Conservation (phyloP, 768 basidiomycete genomes). For the Panellus pusillus region DNA sequence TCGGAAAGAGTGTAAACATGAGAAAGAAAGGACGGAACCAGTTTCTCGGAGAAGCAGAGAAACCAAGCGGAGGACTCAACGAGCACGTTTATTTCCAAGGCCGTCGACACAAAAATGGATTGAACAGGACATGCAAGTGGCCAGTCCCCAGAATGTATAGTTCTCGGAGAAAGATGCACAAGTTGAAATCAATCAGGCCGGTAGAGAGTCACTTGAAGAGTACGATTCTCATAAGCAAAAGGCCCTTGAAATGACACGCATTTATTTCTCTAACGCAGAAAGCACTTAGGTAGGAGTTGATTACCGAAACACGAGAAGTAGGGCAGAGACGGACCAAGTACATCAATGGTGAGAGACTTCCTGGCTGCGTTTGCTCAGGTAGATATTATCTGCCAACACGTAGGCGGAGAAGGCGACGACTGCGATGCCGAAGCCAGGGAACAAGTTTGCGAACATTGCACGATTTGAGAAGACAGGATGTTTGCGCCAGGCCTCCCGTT, state of each 20-base stretch:
- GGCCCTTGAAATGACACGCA: no score
- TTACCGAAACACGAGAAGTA: neutral
- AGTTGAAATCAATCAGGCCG: no score
- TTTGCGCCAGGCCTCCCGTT: conserved; percentile 89
- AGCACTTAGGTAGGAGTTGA: neutral
- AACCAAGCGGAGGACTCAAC: neutral
- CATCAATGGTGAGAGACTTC: conserved; percentile 27
- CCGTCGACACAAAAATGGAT: no score
- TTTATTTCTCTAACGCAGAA: neutral
- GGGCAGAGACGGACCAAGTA: conserved; percentile 5
- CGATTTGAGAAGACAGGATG: conserved; percentile 85
- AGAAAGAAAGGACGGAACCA: neutral
- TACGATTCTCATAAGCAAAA: no score
- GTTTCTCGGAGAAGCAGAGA: neutral
- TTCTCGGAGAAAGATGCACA: no score
- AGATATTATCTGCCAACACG: conserved; percentile 79
- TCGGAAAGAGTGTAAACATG: conserved; percentile 25
- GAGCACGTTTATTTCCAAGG: neutral
- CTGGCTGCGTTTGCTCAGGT: conserved; percentile 38
- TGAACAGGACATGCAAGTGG: no score
- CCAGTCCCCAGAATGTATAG: no score
- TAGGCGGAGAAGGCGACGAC: conserved; percentile 91
- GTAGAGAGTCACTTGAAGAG: no score
- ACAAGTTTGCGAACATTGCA: conserved; percentile 85
- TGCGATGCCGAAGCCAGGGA: conserved; percentile 94